These are phyloP conservation scores for Penicillium lagena DNA, from an alignment of 495 filamentous ascomycete species.

Conservation along the genomic window DNA sequence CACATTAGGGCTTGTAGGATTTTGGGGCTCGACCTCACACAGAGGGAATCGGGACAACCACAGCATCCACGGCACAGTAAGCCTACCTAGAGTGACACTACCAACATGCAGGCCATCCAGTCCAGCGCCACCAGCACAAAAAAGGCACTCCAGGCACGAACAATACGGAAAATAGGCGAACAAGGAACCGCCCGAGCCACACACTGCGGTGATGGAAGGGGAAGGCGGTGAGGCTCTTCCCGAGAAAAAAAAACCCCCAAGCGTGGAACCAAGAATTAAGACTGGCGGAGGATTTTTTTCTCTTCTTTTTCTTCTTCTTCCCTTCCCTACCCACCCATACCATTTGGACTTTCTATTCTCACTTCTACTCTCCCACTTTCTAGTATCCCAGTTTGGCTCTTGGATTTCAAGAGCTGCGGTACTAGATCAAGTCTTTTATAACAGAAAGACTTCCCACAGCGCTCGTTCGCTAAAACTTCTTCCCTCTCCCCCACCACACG, in stretches of 20 bases:
- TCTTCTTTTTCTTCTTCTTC: conserved; percentile 26
- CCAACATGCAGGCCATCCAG: no score
- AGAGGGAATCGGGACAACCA: background rate
- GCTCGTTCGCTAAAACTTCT: conserved; percentile 30
- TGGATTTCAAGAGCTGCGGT: conserved; percentile 33
- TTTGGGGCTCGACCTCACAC: conserved; percentile 9
- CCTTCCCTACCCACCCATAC: conserved; percentile 31
- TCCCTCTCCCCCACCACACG: conserved; percentile 36
- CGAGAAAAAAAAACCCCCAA: conserved; percentile 30
- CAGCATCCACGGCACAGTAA: no score
- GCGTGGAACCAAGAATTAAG: conserved; percentile 19
- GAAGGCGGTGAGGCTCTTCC: conserved; percentile 14
- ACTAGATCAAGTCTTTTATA: conserved; percentile 22
- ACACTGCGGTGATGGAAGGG: no score
- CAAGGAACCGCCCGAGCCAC: background rate
- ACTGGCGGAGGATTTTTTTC: conserved; percentile 22
- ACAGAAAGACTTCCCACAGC: conserved; percentile 22
- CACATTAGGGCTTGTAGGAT: conserved; percentile 22
- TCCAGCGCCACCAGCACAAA: no score
- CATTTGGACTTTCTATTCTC: conserved; percentile 26
- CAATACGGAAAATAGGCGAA: background rate
- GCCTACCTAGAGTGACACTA: no score
- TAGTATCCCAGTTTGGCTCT: conserved; percentile 24
- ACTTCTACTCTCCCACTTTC: conserved; percentile 15
- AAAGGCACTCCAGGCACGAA: background rate